Evolutionary conservation across 768 basidiomycete genomes (phyloP), one percentile per base, ranked within the genome.

Genomic region (Hirschioporus abietinus): DNA sequence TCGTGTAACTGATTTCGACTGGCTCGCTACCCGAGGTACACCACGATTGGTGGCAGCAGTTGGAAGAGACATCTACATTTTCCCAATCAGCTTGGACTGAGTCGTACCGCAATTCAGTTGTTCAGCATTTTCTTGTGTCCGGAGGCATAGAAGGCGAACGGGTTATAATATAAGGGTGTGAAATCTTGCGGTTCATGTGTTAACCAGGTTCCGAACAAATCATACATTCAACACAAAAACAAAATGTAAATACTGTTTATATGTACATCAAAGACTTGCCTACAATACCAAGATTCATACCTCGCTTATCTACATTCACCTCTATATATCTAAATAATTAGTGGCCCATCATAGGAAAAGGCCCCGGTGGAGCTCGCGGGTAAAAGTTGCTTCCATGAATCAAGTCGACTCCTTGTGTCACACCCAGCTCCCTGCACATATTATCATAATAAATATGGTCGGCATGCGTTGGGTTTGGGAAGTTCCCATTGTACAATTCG

Each of bases 1-100:
- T 74, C 80, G 82, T 68, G 79, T 92, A 35, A 83, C 83, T 64
- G 88, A 91, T 73, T 91, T 94, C 71, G 92, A 93, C 77, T 93
- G 92, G 76, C 76, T 94, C 63, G 81, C 83, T 2, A 68, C 82
- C 26, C 79, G 76, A 58, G 86, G 86, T 25, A 88, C 87, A 66
- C 88, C 88, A 59, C 79, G 86, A 35, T 82, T 94, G 65, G 92
- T 83, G 1, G 86, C 87, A 10, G 90, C 88, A 9, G 80, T 90
- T 25, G 89, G 89, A 36, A 76, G 80, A 64, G 83, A 82, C 61
- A 74, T 92, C 6, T 74, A 82, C 26, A 78, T 92, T 63, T 88
- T 90, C 68, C 80, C 84, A 67, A 86, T 92, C 67, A 88, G 86
- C 12, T 82, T 86, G 52, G 88, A 91, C 68, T 80, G 78, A 68